Evolutionary conservation across 1,284 basidiomycete species (phyloP), one percentile per base, ranked within the genome.

Genomic region (Gomphus bonarii): DNA sequence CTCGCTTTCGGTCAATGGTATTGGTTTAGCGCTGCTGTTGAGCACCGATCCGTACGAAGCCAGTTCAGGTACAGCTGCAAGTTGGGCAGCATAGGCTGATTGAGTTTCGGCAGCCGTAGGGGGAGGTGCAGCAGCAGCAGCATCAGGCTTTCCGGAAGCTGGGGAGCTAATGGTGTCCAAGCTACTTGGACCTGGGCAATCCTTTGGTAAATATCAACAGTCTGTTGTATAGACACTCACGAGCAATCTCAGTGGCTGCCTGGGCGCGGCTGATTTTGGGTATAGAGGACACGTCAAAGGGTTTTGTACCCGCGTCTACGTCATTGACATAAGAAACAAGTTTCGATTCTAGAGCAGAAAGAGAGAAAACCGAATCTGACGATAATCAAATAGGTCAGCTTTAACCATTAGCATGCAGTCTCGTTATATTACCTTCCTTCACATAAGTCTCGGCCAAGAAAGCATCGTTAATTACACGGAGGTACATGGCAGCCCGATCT

Each of bases 401-500:
- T 36, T 3, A 9, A 8, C n/a, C 12, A 46, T 14, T 40, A 36
- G 14, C 14, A 38, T 33, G 28, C 33, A 40, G 48, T 18, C 18
- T 50, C 47, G 7, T 33, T 60, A 57, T 46, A 25, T 58, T 46
- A 89, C 94, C 94, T 73, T 97, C 92, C 73, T 90, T 92, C 62
- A 97, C 83, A 67, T 95, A 95, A 35, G 81, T 80, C 64, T 91
- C 84, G 6, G 91, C 91, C 58, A 99, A 75, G 14, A 79, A 72
- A 61, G 88, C 82, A 68, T 91, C 88, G 62, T 86, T 80, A 65
- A 97, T 82, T 7, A 91, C 79, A 72, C 84, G 87, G 60, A 97
- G 79, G 71, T 97, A 98, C 72, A 99, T 81, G 10, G 95, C 92
- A 5, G 95, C 97, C 59, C 97, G 89, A 70, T 99, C 97, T 55